Evolutionary conservation across 148 eudicot genomes (phyloP), one percentile per base, ranked within the genome.

Genomic region (Rhododendron henanense): DNA sequence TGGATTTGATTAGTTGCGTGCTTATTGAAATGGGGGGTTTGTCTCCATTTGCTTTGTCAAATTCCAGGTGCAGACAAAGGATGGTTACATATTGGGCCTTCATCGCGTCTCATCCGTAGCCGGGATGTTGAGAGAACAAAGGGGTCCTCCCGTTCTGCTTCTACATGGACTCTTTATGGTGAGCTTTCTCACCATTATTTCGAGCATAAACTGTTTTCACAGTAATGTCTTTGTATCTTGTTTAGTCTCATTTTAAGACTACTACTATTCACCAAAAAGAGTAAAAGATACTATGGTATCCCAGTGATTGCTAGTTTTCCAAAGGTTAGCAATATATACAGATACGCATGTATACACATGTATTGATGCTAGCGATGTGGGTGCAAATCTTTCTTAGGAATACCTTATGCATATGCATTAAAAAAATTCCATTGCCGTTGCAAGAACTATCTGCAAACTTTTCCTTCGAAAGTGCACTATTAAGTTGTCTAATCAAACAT

Each of bases 151-250:
- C 0, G 93, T 97, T 84, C 88, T 97, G 41, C 99, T 97, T 71
- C 86, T 88, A 75, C 99, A 97, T 89, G 99, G 99, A 59, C 94
- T 97, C 78, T 92, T 95, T 81, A 93, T 91, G 99, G 99, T 97
- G 28, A 88, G 82, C 44, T 33, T 44, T 21, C 51, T 51, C 23
- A 15, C 82, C 2, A 6, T 23, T 80, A 10, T 10, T 48, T 21
- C 11, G 9, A 25, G 31, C 33, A 10, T 65, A 65, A 25, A 10
- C 73, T 23, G 73, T 25, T 63, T 7, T 2, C 73, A 59, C 8
- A 59, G 65, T 59, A 19, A 19, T 59, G 65, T 6, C 23, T 59
- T 59, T 59, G 65, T 59, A 59, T 59, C 65, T 19, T 28, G 9
- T 59, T 18, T 59, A 59, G 10, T 59, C 7, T 59, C 28, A 23